A percentile compares a stretch with the other conserved stretches of the same genome.
Conservation (phyloP, 2,329 filamentous ascomycete species). For the Magnaporthiopsis incrustans region DNA sequence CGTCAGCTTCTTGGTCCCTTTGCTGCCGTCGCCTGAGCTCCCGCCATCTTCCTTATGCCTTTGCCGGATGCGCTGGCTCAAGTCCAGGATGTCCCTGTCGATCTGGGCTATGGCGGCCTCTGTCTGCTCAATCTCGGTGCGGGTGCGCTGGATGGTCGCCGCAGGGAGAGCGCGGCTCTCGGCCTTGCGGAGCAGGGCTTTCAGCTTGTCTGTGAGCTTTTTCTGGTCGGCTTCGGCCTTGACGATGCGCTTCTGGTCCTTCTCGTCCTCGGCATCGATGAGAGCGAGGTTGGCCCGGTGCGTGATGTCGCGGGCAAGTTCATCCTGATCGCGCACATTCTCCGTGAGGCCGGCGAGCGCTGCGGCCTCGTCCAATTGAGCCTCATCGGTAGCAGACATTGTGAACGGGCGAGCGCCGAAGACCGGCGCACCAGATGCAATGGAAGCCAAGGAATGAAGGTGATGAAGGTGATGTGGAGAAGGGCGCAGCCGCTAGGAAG, state of each 20-base stretch:
- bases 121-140: conserved; percentile 55
- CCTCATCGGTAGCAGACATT: conserved; percentile 10
- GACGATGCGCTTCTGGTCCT: conserved; percentile 54
- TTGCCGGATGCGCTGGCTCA: conserved; percentile 71
- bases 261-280: conserved; percentile 54
- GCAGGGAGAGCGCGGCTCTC: neutral
- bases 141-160: conserved; percentile 34
- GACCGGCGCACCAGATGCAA: neutral
- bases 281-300: conserved; percentile 51
- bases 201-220: conserved; percentile 28
- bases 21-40: conserved; percentile 28
- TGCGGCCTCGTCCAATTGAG: conserved; percentile 45
- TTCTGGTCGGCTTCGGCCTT: conserved; percentile 55
- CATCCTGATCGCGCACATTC: conserved; percentile 75
- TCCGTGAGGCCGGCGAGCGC: conserved; percentile 56
- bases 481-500: neutral
- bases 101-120: conserved; percentile 58
- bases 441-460: neutral
- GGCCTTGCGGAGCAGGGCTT: neutral
- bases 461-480: neutral
- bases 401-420: neutral
- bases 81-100: conserved; percentile 68
- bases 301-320: conserved; percentile 80
- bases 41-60: conserved; percentile 51
- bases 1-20: conserved; percentile 49